phyloP scores from a whole-genome alignment of 768 basidiomycete species.

The Clitopilus hobsonii region DNA sequence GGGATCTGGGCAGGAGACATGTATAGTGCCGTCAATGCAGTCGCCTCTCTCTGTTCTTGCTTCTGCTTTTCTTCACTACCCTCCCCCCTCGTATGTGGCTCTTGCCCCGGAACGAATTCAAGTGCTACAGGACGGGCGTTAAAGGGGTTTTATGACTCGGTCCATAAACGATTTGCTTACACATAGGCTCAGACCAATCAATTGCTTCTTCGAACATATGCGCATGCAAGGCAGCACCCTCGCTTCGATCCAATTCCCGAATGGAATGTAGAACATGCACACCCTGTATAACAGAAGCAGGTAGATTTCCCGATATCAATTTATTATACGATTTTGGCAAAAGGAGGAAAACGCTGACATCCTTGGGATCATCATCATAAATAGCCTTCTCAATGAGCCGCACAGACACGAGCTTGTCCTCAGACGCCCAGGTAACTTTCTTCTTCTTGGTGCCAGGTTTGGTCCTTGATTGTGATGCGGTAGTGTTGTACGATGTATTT shows the following conservation, averaged over 20 bases:
- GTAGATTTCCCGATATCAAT: constrained; percentile 38
- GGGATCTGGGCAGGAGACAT: constrained; percentile 69
- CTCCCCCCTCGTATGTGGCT: constrained; percentile 55
- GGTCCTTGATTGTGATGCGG: constrained; percentile 23
- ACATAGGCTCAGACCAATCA: constrained; percentile 79
- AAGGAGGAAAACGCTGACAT: constrained; percentile 63
- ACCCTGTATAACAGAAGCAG: constrained; percentile 52
- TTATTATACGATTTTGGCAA: constrained; percentile 37
- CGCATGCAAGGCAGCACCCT: constrained; percentile 80
- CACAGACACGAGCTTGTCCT: constrained; percentile 68
- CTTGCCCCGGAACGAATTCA: constrained; percentile 56
- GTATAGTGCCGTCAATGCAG: constrained; percentile 71
- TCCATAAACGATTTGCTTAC: constrained; percentile 46
- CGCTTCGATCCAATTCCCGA: constrained; percentile 84
- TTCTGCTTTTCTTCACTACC: constrained; percentile 62
- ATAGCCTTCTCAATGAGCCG: constrained; percentile 80
- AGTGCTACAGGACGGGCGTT: constrained; percentile 39
- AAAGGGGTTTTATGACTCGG: constrained; percentile 12
- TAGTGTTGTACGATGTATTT: constrained; percentile 27
- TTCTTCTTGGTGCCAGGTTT: constrained; percentile 65
- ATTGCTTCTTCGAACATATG: constrained; percentile 81
- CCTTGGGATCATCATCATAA: constrained; percentile 84
- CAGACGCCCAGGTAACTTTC: constrained; percentile 74
- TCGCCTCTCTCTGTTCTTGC: constrained; percentile 78
- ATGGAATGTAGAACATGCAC: constrained; percentile 64